Conservation (phyloP, 2,329 filamentous ascomycete species). For the Mycocentrospora acerina region DNA sequence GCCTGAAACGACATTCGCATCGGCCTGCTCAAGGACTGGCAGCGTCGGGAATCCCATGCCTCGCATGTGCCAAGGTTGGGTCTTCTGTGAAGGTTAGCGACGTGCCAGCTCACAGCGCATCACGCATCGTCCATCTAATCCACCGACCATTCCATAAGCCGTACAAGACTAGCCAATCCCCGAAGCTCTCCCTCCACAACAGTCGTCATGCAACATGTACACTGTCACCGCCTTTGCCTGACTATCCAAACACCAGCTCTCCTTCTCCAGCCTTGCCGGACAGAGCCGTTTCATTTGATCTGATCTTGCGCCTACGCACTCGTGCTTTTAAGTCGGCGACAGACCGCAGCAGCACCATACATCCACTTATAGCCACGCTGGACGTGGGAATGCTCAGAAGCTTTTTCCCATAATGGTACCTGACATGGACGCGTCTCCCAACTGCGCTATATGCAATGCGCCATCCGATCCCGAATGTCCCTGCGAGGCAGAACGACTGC, state of each 20-base stretch:
- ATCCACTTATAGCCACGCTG: slow-evolving; percentile 6
- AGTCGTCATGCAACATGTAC: slow-evolving; percentile 42
- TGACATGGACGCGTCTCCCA: slow-evolving; percentile 42
- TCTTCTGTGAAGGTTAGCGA: slow-evolving; percentile 30
- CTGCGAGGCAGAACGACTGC: slow-evolving; percentile 43
- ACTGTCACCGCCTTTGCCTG: slow-evolving; percentile 40
- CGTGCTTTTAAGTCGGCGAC: neutral
- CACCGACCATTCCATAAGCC: slow-evolving; percentile 32
- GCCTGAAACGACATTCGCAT: too few species aligned
- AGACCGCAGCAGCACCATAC: slow-evolving; percentile 7
- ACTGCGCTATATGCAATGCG: slow-evolving; percentile 45
- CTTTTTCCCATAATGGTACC: slow-evolving; percentile 24
- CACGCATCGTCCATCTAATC: slow-evolving; percentile 30
- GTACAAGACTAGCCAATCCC: slow-evolving; percentile 36
- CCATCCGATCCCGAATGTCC: slow-evolving; percentile 42
- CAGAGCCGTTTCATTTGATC: too few species aligned
- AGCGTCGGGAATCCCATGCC: too few species aligned
- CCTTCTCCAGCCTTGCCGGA: slow-evolving; percentile 18
- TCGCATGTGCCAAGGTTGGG: slow-evolving; percentile 7
- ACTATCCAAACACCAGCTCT: slow-evolving; percentile 24
- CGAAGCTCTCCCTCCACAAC: slow-evolving; percentile 20
- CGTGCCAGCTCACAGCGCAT: slow-evolving; percentile 43
- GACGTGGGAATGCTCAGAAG: slow-evolving; percentile 30
- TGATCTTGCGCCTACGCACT: slow-evolving; percentile 4
- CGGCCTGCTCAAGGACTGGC: too few species aligned